Evolutionary conservation across 192 early-diverging fungal genomes (phyloP), one percentile per base, ranked within the genome.

Genomic region (Chytriomyces confervae): DNA sequence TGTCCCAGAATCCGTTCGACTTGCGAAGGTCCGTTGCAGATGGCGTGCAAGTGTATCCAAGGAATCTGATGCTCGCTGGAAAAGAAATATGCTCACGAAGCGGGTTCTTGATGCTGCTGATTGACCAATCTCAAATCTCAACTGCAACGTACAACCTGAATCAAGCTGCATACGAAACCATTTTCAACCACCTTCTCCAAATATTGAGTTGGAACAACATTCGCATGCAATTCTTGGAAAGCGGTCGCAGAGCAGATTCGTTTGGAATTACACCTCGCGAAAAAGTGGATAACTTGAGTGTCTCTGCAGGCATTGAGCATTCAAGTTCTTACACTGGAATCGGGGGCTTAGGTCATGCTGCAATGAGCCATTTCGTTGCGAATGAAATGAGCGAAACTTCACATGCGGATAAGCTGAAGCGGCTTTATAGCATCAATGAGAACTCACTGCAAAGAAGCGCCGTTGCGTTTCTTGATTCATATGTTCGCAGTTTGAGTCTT

Each of bases 131-230:
- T 43, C n/a, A 62, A 11, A 78, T 86, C 11, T 77, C 74, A 45
- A 62, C 77, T 0, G 83, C 60, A 27, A 81, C 86, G 0, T 85
- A 85, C 79, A 89, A 85, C 74, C 80, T 84, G 77, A 78, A 82
- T 29, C 62, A 74, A 36, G 48, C 78, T n/a, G 24, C 79, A 16
- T 75, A 49, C 24, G 83, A 82, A 27, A 64, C 64, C 47, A 11
- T 89, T 5, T 89, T 86, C 66, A 57, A 77, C 11, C 60, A 84
- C 51, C 50, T 87, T 46, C 48, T 85, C 2, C 36, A 80, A 27
- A 73, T 85, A 16, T 64, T 89, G 20, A 86, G 79, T 49, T 89
- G 84, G 84, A 83, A 82, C 57, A 86, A 89, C 60, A 79, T 89
- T 20, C 77, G 80, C 5, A 79, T 81, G 45, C 87, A 89, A 75